Conservation (phyloP, 441 rosid genomes). For the Manihot esculenta region DNA sequence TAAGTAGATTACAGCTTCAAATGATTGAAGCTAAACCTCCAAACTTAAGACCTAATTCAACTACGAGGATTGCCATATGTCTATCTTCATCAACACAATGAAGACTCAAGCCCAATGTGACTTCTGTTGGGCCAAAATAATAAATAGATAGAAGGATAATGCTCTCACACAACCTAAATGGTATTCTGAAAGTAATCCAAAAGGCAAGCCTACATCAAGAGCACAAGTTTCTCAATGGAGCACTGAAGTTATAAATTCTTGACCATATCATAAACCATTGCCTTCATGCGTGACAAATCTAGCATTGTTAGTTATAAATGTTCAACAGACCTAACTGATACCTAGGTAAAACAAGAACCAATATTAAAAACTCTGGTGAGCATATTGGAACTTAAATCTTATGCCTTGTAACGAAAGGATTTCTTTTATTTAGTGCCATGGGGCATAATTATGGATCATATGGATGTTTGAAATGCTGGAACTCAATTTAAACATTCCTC, state of each 20-base stretch:
- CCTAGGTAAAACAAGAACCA: no score
- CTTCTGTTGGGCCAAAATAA: no score
- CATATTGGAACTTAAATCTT: neutral
- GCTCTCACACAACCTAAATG: no score
- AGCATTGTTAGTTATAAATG: neutral
- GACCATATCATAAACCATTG: neutral
- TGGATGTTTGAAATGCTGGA: neutral
- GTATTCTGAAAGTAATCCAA: neutral
- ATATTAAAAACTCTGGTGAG: neutral
- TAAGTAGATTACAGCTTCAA: neutral
- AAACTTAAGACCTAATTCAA: neutral
- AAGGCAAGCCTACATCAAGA: neutral
- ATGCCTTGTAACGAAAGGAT: neutral
- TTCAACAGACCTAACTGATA: neutral
- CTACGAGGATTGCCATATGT: neutral
- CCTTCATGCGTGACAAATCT: neutral
- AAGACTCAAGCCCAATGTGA: neutral
- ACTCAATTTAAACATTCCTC: conserved; percentile 26
- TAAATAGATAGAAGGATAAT: no score
- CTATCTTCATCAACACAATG: neutral
- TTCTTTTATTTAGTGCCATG: neutral
- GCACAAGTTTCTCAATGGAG: neutral
- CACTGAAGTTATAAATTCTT: neutral
- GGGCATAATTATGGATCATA: neutral
- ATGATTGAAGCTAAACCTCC: neutral